Conservation (phyloP, 352 stramenopile genomes). For the Plasmopara halstedii region DNA sequence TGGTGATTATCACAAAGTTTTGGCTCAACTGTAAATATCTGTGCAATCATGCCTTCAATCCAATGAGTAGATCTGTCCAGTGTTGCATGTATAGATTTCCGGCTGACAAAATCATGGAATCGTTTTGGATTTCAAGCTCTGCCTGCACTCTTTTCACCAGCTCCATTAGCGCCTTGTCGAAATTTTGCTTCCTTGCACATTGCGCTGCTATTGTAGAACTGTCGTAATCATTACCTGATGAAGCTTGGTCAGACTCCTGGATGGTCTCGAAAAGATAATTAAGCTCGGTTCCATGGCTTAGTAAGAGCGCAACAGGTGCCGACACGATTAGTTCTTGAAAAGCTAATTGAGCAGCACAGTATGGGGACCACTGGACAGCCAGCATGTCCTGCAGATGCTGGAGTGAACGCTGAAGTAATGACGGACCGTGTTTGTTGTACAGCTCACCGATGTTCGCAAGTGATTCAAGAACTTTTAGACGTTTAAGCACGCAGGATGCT, state of each 20-base stretch:
- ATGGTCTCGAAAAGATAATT: slow-evolving; percentile 12
- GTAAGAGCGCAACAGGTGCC: slow-evolving; percentile 6
- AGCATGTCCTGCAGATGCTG: slow-evolving; percentile 18
- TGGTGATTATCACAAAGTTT: neutral
- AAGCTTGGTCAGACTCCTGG: slow-evolving; percentile 2
- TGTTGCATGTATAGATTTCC: neutral
- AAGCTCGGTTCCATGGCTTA: slow-evolving; percentile 6
- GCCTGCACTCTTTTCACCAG: slow-evolving; percentile 13
- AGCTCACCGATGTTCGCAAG: slow-evolving; percentile 12
- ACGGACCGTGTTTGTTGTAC: slow-evolving; percentile 24
- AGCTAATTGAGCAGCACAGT: slow-evolving; percentile 20
- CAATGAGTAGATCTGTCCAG: slow-evolving; percentile 4
- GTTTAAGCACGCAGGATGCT: slow-evolving; percentile 15
- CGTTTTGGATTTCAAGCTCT: slow-evolving; percentile 3
- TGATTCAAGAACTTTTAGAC: slow-evolving; percentile 22
- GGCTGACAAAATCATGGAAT: neutral
- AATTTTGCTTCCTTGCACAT: slow-evolving; percentile 3
- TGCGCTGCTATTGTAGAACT: neutral
- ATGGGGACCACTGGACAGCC: slow-evolving; percentile 30
- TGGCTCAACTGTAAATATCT: neutral
- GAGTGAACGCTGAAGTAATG: slow-evolving; percentile 15
- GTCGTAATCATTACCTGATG: neutral
- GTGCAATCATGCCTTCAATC: slow-evolving; percentile 7
- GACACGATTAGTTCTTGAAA: slow-evolving; percentile 24
- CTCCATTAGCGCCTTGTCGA: slow-evolving; percentile 10